Evolutionary conservation across 1,284 basidiomycete species (phyloP), one percentile per base, ranked within the genome.

Genomic region (Vanrija sp.): DNA sequence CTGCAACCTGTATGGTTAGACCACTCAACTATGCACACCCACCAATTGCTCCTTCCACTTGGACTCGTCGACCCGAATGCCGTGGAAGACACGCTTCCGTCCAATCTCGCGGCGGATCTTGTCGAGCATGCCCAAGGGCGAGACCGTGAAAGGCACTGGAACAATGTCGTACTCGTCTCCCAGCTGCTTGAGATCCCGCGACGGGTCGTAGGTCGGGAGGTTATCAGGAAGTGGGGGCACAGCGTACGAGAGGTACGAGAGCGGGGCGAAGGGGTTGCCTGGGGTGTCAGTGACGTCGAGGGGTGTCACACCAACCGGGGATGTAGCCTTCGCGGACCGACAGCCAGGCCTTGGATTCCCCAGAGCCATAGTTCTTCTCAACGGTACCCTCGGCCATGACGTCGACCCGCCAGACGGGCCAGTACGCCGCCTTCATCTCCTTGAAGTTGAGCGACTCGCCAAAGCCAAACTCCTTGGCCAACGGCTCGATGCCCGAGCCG

Each of bases 111-210:
- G 53, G 34, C 66, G 56, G 4, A 72, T 40, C 55, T 63, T 63
- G 38, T 66, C 65, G 7, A 68, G 23, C 0, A 69, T 44, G 1
- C 61, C 68, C 3, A 74, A 43, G 10, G 75, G 75, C 28, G 66
- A 66, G 0, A 72, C 72, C 2, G 66, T 71, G 59, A 76, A 77
- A 9, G 73, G 73, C 84, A 92, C 47, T 84, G 75, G 56, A 78
- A 82, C 65, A 38, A 82, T 73, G 47, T 82, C 83, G 67, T 88
- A 87, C 16, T 87, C 82, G 46, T 88, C 86, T 28, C 82, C 78
- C 49, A 91, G 78, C 58, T 84, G 82, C 52, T 81, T 82, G 23
- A 78, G 64, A 47, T 72, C 63, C 10, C 72, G 47, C 1, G 58
- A 47, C 3, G 76, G 71, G 49, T 73, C 61, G 49, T 69, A 73